A percentile compares a stretch with the other conserved stretches of the same genome.
Conservation (phyloP, 1,139 yeast genomes). For the Protomyces gravidus region DNA sequence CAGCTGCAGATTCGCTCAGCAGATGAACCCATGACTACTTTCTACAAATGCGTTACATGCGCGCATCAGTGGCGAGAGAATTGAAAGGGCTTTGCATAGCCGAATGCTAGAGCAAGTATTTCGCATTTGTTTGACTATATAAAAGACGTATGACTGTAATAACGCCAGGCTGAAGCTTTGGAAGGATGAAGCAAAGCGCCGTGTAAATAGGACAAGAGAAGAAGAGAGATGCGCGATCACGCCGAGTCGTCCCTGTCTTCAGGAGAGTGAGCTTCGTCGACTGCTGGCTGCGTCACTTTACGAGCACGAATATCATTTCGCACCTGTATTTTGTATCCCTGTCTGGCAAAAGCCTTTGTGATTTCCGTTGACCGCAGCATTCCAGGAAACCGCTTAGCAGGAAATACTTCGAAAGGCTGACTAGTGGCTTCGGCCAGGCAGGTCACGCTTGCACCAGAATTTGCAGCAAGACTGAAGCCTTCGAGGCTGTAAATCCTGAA, state of each 20-base stretch:
- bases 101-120: too few relatives aligned
- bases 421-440: conserved; percentile 36
- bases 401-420: conserved; percentile 39
- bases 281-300: too few relatives aligned
- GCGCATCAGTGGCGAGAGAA: conserved; percentile 97
- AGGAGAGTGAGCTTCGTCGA: too few relatives aligned
- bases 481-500: conserved; percentile 37
- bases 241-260: too few relatives aligned
- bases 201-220: too few relatives aligned
- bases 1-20: conserved; percentile 58
- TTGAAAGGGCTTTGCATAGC: conserved; percentile 44
- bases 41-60: conserved; percentile 67
- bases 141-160: too few relatives aligned
- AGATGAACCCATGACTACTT: conserved; percentile 55
- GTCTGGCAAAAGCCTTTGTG: conserved; percentile 15
- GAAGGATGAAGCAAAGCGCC: too few relatives aligned
- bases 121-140: too few relatives aligned
- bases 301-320: neutral
- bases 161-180: too few relatives aligned
- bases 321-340: conserved; percentile 8
- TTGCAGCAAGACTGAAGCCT: neutral
- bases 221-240: too few relatives aligned
- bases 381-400: conserved; percentile 43
- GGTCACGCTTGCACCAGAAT: neutral
- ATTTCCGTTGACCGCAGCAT: conserved; percentile 30